Percentiles rank a stretch among this genome's conserved stretches.
Conservation (phyloP, 78 protist genomes). For the Isochrysis galbana region DNA sequence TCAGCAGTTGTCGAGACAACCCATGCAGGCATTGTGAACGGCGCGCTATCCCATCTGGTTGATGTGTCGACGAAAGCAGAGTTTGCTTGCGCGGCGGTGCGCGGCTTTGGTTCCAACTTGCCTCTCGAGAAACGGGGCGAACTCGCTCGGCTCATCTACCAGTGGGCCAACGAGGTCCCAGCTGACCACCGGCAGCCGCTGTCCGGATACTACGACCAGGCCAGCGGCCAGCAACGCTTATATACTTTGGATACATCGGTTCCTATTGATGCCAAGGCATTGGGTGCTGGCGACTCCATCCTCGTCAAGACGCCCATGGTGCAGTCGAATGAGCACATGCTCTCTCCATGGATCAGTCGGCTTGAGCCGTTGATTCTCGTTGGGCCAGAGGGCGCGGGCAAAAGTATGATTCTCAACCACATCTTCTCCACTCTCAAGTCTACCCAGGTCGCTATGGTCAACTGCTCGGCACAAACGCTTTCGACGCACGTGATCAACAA, state of each 20-base stretch:
- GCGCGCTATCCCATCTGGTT: constrained; percentile 62
- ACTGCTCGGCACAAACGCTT: constrained; percentile 80
- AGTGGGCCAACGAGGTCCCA: constrained; percentile 20
- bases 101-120: constrained; percentile 73
- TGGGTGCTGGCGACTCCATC: constrained; percentile 24
- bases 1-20: constrained; percentile 50
- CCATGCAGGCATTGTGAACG: constrained; percentile 53
- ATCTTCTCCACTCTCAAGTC: constrained; percentile 6
- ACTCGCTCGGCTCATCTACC: constrained; percentile 45
- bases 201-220: constrained; percentile 25
- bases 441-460: constrained; percentile 51
- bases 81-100: constrained; percentile 53
- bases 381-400: constrained; percentile 82
- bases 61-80: constrained; percentile 24
- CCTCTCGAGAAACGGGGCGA: constrained; percentile 4
- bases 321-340: constrained; percentile 28
- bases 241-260: not conserved
- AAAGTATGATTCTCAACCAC: constrained; percentile 59
- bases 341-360: constrained; percentile 55
- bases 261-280: no score
- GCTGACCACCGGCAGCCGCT: constrained; percentile 54
- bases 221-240: not conserved
- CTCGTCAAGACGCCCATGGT: constrained; percentile 67
- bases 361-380: constrained; percentile 56
- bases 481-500: constrained; percentile 65